Evolutionary conservation across 139 green algal genomes (phyloP).

Genomic region (Picochlorum costavermella): DNA sequence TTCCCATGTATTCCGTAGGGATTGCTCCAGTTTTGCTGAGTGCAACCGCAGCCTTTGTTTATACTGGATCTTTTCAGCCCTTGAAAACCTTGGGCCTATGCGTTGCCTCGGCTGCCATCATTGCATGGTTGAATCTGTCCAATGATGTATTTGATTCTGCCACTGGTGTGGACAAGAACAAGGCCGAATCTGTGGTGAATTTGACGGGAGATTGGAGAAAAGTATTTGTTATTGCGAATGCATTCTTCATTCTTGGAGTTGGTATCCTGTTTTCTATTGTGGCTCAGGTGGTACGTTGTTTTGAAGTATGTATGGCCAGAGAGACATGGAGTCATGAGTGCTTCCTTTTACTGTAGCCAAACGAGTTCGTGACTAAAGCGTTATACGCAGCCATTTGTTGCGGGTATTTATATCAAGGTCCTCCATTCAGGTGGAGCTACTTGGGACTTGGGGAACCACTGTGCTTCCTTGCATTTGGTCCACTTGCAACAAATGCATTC

Average conservation of each 20-base stretch:
- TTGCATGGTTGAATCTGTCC: constrained; percentile 95
- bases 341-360: not conserved
- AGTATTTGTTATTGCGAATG: constrained; percentile 34
- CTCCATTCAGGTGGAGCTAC: constrained; percentile 92
- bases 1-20: constrained; percentile 88
- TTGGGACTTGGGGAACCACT: constrained; percentile 94
- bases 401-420: constrained; percentile 96
- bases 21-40: constrained; percentile 75
- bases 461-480: constrained; percentile 94
- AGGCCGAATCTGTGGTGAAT: constrained; percentile 93
- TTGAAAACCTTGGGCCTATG: constrained; percentile 37
- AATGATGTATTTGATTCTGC: constrained; percentile 92
- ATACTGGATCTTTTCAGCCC: constrained; percentile 31
- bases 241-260: constrained; percentile 42
- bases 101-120: constrained; percentile 60
- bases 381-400: constrained; percentile 69
- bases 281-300: constrained; percentile 14
- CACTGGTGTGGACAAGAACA: constrained; percentile 84
- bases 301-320: not conserved
- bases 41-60: constrained; percentile 28
- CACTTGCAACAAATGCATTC: constrained; percentile 84
- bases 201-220: constrained; percentile 28
- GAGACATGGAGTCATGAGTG: not conserved
- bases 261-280: constrained; percentile 35
- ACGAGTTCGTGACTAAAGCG: constrained; percentile 38